phyloP scores from a whole-genome alignment of 495 filamentous ascomycete genomes.

The Penicillium angulare region DNA sequence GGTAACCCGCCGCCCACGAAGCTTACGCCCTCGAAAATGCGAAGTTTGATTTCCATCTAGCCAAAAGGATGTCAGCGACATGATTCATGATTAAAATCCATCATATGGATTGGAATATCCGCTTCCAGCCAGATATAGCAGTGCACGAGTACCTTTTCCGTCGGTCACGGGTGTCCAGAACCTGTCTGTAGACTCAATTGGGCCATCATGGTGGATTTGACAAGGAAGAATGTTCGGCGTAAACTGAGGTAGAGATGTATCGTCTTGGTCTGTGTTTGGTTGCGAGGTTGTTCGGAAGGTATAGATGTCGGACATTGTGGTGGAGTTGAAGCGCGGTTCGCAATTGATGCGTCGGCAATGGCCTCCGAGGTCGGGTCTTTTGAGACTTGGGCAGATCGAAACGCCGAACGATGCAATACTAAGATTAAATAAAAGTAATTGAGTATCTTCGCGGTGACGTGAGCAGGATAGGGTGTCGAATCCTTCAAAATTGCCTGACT shows the following conservation, averaged over 20 bases:
- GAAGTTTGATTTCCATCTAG: conserved; percentile 53
- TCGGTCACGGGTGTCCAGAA: conserved; percentile 66
- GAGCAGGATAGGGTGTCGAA: neutral
- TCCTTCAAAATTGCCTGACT: conserved; percentile 9
- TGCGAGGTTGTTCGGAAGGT: conserved; percentile 34
- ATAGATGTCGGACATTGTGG: conserved; percentile 37
- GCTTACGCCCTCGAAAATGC: conserved; percentile 81
- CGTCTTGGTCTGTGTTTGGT: conserved; percentile 13
- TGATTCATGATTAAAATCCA: no score
- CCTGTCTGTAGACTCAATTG: conserved; percentile 59
- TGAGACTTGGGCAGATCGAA: neutral
- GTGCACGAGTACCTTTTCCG: conserved; percentile 42
- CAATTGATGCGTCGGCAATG: no score
- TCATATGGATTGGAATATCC: no score
- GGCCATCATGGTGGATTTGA: conserved; percentile 74
- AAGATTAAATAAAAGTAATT: neutral
- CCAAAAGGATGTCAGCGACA: no score
- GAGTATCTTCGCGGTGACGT: neutral
- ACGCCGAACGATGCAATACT: neutral
- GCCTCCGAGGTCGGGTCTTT: neutral
- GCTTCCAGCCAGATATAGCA: neutral
- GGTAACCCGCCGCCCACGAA: conserved; percentile 64
- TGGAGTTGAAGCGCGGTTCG: neutral
- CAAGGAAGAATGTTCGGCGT: conserved; percentile 84
- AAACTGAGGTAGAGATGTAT: conserved; percentile 24